Evolutionary conservation across 2,329 filamentous ascomycete species (phyloP).

Genomic region (Fusarium sp.): DNA sequence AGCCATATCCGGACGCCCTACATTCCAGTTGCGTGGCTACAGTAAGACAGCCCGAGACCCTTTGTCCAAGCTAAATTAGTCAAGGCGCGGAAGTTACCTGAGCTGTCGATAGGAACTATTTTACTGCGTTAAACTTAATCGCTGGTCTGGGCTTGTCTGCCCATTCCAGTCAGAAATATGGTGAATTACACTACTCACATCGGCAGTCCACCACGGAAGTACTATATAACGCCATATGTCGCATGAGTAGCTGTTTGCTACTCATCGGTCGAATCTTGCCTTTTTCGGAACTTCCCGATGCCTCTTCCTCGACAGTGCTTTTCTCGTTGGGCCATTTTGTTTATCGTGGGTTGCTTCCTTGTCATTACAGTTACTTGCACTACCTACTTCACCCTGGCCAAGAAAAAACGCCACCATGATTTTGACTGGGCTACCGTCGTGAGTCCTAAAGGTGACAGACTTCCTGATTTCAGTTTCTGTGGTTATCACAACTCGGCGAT

Average conservation of each 20-base stretch:
- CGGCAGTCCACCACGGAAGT: neutral
- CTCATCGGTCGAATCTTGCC: neutral
- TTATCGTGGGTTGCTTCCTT: conserved; percentile 9
- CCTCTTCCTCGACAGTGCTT: conserved; percentile 27
- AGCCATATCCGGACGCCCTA: conserved; percentile 24
- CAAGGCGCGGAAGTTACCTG: neutral
- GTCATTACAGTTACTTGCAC: conserved; percentile 7
- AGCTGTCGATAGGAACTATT: neutral
- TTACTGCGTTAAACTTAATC: neutral
- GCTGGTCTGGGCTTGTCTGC: neutral
- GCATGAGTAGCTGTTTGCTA: neutral
- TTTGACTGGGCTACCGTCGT: conserved; percentile 36
- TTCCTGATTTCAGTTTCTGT: conserved; percentile 45
- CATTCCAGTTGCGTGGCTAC: conserved; percentile 15
- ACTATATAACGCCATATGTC: conserved; percentile 16
- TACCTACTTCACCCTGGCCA: conserved; percentile 22
- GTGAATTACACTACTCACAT: too few species aligned
- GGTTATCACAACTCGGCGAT: conserved; percentile 40
- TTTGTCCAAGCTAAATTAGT: neutral
- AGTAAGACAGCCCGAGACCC: neutral
- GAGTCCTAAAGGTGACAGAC: conserved; percentile 23
- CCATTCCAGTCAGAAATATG: neutral
- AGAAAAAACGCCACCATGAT: neutral
- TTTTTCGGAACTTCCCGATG: conserved; percentile 4
- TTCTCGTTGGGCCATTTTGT: conserved; percentile 11